Evolutionary conservation across 805 yeast genomes (phyloP).

Genomic region (Blastobotrys mokoenaii): DNA sequence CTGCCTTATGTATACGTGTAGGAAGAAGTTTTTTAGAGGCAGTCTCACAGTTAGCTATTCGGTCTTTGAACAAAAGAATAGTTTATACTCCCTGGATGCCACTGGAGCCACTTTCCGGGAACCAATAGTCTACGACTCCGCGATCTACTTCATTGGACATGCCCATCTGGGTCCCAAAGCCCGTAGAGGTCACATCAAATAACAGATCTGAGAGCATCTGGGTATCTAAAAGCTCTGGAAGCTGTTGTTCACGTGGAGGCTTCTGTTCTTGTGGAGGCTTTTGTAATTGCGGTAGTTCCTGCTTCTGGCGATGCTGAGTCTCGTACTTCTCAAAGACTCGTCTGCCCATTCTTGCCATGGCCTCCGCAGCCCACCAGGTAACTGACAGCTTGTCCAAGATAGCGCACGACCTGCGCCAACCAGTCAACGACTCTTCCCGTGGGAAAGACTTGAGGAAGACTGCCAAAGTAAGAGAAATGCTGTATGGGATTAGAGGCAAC

Average conservation of each 20-base stretch:
- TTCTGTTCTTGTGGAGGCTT: background rate
- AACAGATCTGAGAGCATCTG: slow-evolving; percentile 1
- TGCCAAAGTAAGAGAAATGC: slow-evolving; percentile 25
- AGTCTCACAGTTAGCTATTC: too few species aligned
- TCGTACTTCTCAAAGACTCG: slow-evolving; percentile 18
- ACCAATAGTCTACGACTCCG: slow-evolving; percentile 20
- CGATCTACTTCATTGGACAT: slow-evolving; percentile 20
- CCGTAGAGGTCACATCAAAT: slow-evolving; percentile 5
- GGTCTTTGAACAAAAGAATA: too few species aligned
- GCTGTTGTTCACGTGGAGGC: background rate
- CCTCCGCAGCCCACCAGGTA: slow-evolving; percentile 28
- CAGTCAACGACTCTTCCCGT: slow-evolving; percentile 11
- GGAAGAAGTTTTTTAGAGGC: too few species aligned
- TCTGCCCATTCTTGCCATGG: slow-evolving; percentile 24
- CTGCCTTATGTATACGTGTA: too few species aligned
- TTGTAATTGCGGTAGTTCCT: background rate
- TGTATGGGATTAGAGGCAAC: slow-evolving; percentile 25
- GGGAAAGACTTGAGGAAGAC: slow-evolving; percentile 24
- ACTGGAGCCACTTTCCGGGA: slow-evolving; percentile 11
- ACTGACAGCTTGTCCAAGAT: slow-evolving; percentile 18
- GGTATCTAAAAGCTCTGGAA: background rate
- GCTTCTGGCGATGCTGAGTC: slow-evolving; percentile 2
- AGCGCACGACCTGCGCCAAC: slow-evolving; percentile 22
- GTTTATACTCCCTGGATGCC: too few species aligned
- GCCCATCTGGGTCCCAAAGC: slow-evolving; percentile 18